These are phyloP conservation scores for Stenogyne calaminthoides DNA, from an alignment of 305 asterid species.

Conservation along the genomic window DNA sequence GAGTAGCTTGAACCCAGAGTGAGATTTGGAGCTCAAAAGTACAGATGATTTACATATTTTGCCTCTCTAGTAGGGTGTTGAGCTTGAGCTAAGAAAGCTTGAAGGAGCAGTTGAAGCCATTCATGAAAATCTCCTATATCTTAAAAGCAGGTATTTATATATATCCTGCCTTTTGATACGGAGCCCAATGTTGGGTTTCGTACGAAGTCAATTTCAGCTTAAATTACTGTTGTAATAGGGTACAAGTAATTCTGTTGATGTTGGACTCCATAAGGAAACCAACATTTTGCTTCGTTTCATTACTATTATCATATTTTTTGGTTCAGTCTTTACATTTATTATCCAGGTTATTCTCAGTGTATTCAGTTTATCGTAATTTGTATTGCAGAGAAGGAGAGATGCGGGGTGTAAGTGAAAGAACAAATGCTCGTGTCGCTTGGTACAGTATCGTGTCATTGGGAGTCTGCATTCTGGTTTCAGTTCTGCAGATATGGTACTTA, in stretches of 20 bases:
- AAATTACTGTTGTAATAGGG: neutral
- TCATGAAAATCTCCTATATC: slow-evolving; percentile 79
- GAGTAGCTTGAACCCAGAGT: slow-evolving; percentile 5
- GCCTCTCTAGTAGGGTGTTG: slow-evolving; percentile 69
- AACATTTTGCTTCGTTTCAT: neutral
- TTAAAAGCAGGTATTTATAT: slow-evolving; percentile 65
- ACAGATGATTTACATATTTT: slow-evolving; percentile 28
- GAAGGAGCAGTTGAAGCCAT: slow-evolving; percentile 95
- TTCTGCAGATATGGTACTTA: slow-evolving; percentile 60
- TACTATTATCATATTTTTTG: neutral
- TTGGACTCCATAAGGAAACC: no score
- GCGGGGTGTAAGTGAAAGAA: slow-evolving; percentile 71
- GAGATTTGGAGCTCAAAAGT: slow-evolving; percentile 16
- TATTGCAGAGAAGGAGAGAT: slow-evolving; percentile 83
- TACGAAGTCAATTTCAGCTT: neutral
- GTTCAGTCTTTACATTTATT: neutral
- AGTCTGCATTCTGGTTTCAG: slow-evolving; percentile 64
- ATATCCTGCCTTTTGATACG: neutral
- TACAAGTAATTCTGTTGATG: neutral
- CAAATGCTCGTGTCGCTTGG: slow-evolving; percentile 89
- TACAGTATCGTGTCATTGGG: slow-evolving; percentile 81
- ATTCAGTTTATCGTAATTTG: slow-evolving; percentile 1
- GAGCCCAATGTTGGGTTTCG: neutral
- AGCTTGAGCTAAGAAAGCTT: slow-evolving; percentile 89
- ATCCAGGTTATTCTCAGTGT: neutral